Base-by-base conservation (phyloP, 1,284 basidiomycete genomes). In the Volvariella surrecta region DNA sequence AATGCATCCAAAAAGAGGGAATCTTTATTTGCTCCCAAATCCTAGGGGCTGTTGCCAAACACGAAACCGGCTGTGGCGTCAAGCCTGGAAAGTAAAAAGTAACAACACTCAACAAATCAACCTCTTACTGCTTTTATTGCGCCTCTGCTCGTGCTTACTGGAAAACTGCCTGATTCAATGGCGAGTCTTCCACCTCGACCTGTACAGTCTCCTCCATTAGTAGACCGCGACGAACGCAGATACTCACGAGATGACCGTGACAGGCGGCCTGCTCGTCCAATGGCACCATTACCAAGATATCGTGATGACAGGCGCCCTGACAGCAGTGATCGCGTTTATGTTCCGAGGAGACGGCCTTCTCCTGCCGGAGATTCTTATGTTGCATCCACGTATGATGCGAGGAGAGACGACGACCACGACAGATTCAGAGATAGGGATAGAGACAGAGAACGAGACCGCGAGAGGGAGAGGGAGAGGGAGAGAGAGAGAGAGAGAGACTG, bases 121-220 rank as follows among this genome's bases (percentile, higher is more conserved):
- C 24, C 24, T 6, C 24, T 6, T 28, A 28, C 11, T 28, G 6
- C n/a, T n/a, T n/a, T n/a, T n/a, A n/a, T 11, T 28, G 24, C 24
- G 24, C 13, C 9, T 15, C 16, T 15, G 6, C 24, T 24, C 40
- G 7, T n/a, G 18, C 34, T 19, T 37, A 6, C 11, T 28, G 11
- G 6, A 28, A 11, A 28, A 6, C 6, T 6, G 24, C 24, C 24
- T 6, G 24, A 28, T n/a, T 6, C 22, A 45, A 66, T 63, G 64
- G 58, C 61, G n/a, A 60, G 51, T 49, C 61, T 69, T 47, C 66
- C 67, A 48, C 59, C 62, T 45, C 63, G 61, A 47, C 66, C 67
- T 45, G 58, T 59, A 42, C 52, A 50, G 41, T 38, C 50, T 31
- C 46, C 46, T 17, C 37, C 20, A 16, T 47, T 24, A 47, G 48